These are phyloP conservation scores for Boechera divaricarpa DNA, from an alignment of 345 rosid genomes.

Conservation along the genomic window DNA sequence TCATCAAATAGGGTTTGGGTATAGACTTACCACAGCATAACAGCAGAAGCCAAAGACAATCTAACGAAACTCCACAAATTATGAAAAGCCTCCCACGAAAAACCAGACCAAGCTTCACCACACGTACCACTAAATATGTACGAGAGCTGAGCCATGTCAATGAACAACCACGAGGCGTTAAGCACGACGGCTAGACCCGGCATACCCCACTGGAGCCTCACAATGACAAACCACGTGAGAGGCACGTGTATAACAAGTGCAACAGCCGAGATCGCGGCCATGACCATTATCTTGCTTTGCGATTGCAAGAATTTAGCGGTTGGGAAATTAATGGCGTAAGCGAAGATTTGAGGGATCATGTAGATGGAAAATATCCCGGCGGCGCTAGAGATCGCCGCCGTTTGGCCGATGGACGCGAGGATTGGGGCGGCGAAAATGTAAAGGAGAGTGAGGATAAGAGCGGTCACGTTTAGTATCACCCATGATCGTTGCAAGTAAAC, in stretches of 20 bases:
- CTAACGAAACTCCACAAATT: conserved; percentile 72
- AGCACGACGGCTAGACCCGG: conserved; percentile 74
- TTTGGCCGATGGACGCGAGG: conserved; percentile 72
- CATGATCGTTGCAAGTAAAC: conserved; percentile 91
- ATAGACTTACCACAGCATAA: conserved; percentile 83
- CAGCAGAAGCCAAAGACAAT: conserved; percentile 85
- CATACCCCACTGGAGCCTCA: conserved; percentile 69
- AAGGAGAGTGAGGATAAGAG: conserved; percentile 56
- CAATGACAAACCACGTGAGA: conserved; percentile 74
- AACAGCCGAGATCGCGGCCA: conserved; percentile 69
- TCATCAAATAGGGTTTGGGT: not conserved
- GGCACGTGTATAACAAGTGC: conserved; percentile 63
- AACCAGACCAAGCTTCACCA: conserved; percentile 83
- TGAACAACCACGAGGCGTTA: conserved; percentile 75
- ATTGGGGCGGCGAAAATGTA: conserved; percentile 68
- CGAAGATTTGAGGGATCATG: conserved; percentile 92
- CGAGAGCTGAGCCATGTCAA: conserved; percentile 55
- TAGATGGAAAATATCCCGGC: conserved; percentile 73
- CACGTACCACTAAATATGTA: conserved; percentile 78
- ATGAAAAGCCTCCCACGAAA: conserved; percentile 79
- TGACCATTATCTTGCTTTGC: conserved; percentile 89
- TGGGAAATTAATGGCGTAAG: conserved; percentile 78
- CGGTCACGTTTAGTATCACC: conserved; percentile 73
- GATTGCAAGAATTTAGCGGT: conserved; percentile 84
- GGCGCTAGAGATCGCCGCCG: conserved; percentile 60